Evolutionary conservation across 2,329 filamentous ascomycete species (phyloP).

Genomic region (Dryadomyces quercus-mongolicae): DNA sequence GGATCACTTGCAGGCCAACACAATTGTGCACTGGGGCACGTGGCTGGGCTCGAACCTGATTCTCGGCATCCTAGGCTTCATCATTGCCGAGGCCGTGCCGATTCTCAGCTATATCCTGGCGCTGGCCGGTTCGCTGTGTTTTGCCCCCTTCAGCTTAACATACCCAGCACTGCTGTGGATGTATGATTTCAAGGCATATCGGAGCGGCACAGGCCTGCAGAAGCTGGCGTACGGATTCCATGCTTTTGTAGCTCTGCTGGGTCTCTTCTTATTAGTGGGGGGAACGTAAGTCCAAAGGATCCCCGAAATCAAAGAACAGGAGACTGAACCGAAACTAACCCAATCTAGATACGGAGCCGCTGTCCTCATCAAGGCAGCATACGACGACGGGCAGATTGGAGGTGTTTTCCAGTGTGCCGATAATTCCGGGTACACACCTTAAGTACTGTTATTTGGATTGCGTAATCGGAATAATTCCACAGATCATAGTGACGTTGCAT

Average conservation of each 20-base stretch:
- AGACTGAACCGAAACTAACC: too few relatives aligned
- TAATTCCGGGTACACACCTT: not conserved
- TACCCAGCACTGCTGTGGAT: conserved; percentile 7
- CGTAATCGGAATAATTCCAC: too few relatives aligned
- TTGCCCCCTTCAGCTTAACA: conserved; percentile 12
- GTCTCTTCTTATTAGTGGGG: conserved; percentile 34
- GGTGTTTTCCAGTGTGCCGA: too few relatives aligned
- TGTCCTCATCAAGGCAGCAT: too few relatives aligned
- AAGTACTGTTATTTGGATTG: too few relatives aligned
- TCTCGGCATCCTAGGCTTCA: conserved; percentile 8
- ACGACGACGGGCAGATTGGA: too few relatives aligned
- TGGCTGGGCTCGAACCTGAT: conserved; percentile 13
- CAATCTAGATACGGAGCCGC: too few relatives aligned
- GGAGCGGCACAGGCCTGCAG: conserved; percentile 24
- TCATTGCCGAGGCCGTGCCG: conserved; percentile 12
- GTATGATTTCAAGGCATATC: conserved; percentile 19
- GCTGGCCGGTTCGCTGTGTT: conserved; percentile 9
- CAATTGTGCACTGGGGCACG: conserved; percentile 17
- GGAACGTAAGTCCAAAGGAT: conserved; percentile 35
- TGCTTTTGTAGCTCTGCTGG: conserved; percentile 29
- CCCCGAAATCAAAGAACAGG: too few relatives aligned
- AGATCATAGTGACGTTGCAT: too few relatives aligned
- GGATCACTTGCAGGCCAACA: conserved; percentile 19
- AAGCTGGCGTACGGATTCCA: conserved; percentile 22
- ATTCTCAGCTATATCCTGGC: conserved; percentile 13